These are phyloP conservation scores for Litsea cubeba DNA, from an alignment of 164 flowering plant genomes.

Conservation along the genomic window DNA sequence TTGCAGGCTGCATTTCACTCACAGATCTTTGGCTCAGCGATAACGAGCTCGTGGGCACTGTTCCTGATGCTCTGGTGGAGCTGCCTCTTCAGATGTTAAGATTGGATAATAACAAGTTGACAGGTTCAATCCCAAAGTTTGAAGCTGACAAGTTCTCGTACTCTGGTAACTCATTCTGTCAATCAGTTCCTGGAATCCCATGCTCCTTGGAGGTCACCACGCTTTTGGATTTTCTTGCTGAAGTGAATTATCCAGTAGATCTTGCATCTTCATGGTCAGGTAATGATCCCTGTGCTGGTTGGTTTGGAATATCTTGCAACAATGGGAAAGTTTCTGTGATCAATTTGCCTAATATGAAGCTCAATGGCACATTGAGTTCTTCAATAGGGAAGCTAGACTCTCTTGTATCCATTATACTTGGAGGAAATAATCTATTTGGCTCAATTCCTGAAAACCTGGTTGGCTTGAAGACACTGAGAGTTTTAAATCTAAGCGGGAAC, in stretches of 20 bases:
- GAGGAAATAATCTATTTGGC: constrained; percentile 46
- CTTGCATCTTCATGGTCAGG: constrained; percentile 64
- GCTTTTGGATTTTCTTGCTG: constrained; percentile 57
- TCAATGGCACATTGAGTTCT: constrained; percentile 71
- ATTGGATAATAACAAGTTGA: constrained; percentile 48
- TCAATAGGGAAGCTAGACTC: constrained; percentile 53
- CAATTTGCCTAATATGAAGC: constrained; percentile 41
- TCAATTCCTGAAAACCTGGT: constrained; percentile 44
- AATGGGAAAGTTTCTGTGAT: constrained; percentile 36
- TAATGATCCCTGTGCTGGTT: constrained; percentile 59
- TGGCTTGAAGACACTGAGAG: constrained; percentile 39
- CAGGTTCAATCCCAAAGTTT: constrained; percentile 62
- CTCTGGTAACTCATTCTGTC: constrained; percentile 50
- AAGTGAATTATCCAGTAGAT: constrained; percentile 40
- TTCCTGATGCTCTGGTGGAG: constrained; percentile 48
- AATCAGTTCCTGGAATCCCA: constrained; percentile 34
- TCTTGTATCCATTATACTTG: constrained; percentile 40
- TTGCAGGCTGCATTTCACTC: constrained; percentile 45
- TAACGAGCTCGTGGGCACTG: constrained; percentile 59
- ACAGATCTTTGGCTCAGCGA: constrained; percentile 53
- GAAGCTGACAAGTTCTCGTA: constrained; percentile 24
- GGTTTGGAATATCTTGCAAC: constrained; percentile 60
- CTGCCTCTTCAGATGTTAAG: constrained; percentile 38
- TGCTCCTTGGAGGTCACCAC: constrained; percentile 58
- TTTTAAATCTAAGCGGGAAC: constrained; percentile 53